Evolutionary conservation across 2,329 filamentous ascomycete genomes (phyloP).

Genomic region (Neospermospora avenae): DNA sequence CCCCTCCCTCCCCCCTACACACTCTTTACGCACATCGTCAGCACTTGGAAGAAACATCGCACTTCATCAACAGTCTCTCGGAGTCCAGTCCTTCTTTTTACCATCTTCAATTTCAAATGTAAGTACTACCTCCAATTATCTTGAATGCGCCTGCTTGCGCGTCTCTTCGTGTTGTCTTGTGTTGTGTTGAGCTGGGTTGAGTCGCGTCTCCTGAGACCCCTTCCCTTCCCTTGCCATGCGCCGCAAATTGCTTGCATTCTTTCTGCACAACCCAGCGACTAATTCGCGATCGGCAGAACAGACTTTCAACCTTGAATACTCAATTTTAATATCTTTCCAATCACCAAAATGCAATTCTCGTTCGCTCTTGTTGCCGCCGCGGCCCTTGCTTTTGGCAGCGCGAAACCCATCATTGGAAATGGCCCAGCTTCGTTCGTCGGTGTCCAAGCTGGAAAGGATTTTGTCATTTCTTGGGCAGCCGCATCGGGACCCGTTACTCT

Average conservation of each 20-base stretch:
- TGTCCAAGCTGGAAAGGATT: constrained; percentile 24
- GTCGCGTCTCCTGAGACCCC: too few species aligned
- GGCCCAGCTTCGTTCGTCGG: constrained; percentile 18
- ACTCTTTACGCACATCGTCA: too few species aligned
- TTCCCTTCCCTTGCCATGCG: too few species aligned
- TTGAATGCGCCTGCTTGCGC: too few species aligned
- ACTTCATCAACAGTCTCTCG: too few species aligned
- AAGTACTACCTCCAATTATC: too few species aligned
- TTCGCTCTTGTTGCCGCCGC: constrained; percentile 26
- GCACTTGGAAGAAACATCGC: too few species aligned
- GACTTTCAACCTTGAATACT: background rate
- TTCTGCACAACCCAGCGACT: background rate
- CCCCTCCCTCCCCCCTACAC: constrained; percentile 41
- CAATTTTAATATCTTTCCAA: constrained; percentile 7
- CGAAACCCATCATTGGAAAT: constrained; percentile 28
- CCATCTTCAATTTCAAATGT: too few species aligned
- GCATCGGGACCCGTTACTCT: constrained; percentile 30
- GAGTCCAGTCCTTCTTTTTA: too few species aligned
- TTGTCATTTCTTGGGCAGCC: constrained; percentile 30
- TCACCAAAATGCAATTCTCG: constrained; percentile 33
- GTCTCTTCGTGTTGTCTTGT: too few species aligned
- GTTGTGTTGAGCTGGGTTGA: too few species aligned
- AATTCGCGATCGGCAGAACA: constrained; percentile 1
- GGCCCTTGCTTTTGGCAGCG: constrained; percentile 22
- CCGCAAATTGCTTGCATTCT: background rate